These are phyloP conservation scores for Paragyromitra xinjiangensis DNA, from an alignment of 495 filamentous ascomycete species.

Conservation along the genomic window DNA sequence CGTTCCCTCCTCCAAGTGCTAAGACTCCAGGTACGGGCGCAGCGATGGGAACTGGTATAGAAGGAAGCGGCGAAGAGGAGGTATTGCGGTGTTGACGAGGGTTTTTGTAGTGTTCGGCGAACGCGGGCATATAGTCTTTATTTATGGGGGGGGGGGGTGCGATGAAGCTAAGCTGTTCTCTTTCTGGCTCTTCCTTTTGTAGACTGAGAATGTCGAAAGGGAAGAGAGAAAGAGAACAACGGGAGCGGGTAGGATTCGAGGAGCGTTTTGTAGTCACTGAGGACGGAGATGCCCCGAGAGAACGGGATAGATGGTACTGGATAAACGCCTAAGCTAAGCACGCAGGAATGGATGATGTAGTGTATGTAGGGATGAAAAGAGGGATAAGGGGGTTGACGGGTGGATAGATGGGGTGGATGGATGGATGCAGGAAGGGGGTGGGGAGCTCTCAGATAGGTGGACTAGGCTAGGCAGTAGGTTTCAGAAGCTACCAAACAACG, in stretches of 20 bases:
- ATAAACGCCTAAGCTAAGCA: slow-evolving; percentile 24
- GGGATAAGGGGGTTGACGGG: slow-evolving; percentile 5
- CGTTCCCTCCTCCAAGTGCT: slow-evolving; percentile 55
- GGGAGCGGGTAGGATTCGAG: slow-evolving; percentile 6
- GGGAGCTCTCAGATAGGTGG: slow-evolving; percentile 33
- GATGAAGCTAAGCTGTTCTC: slow-evolving; percentile 46
- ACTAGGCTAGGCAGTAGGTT: slow-evolving; percentile 23
- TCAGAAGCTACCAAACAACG: slow-evolving; percentile 5
- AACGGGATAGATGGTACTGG: slow-evolving; percentile 29
- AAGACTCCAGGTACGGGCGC: slow-evolving; percentile 33
- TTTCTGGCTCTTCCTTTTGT: slow-evolving; percentile 52
- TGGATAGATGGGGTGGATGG: slow-evolving; percentile 1
- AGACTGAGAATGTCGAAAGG: slow-evolving; percentile 46
- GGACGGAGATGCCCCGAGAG: slow-evolving; percentile 19
- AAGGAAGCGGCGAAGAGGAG: slow-evolving; percentile 49
- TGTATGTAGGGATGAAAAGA: background rate
- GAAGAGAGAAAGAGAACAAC: slow-evolving; percentile 54
- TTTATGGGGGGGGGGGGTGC: slow-evolving; percentile 6
- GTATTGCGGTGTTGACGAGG: slow-evolving; percentile 53
- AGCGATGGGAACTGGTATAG: slow-evolving; percentile 40
- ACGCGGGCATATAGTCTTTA: slow-evolving; percentile 57
- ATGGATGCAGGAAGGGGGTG: slow-evolving; percentile 18
- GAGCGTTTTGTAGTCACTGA: slow-evolving; percentile 43
- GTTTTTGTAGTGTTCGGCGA: slow-evolving; percentile 55
- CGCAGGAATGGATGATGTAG: slow-evolving; percentile 28